A percentile compares a stretch with the other conserved stretches of the same genome.
phyloP scores from a whole-genome alignment of 164 flowering plant genomes.

The Vitis cinerea region DNA sequence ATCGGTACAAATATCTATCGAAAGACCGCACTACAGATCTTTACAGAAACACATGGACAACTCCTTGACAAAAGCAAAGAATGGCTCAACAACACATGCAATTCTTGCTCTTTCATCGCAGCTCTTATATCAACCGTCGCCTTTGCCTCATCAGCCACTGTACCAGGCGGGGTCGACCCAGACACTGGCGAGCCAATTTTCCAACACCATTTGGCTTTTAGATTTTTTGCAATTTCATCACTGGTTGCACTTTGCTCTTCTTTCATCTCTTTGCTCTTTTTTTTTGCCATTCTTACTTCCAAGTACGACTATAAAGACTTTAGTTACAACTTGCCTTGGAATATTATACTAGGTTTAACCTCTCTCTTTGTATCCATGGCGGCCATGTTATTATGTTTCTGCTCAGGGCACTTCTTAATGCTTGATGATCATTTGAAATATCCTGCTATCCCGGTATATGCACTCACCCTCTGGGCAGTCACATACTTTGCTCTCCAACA shows the following conservation, averaged over 20 bases:
- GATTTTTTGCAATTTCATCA: constrained; percentile 19
- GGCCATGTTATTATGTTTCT: no score
- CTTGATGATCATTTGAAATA: no score
- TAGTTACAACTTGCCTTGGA: constrained; percentile 9
- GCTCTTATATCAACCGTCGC: constrained; percentile 27
- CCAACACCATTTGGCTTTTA: constrained; percentile 10
- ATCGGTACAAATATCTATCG: constrained; percentile 10
- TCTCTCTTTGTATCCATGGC: constrained; percentile 18
- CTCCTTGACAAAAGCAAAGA: constrained; percentile 8
- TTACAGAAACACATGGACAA: constrained; percentile 12
- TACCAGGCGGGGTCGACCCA: constrained; percentile 17
- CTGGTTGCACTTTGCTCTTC: constrained; percentile 27
- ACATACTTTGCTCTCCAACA: no score
- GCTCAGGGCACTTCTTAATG: no score
- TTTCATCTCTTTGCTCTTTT: constrained; percentile 17
- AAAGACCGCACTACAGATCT: constrained; percentile 12
- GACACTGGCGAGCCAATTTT: constrained; percentile 7
- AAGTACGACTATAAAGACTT: constrained; percentile 22
- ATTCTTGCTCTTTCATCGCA: constrained; percentile 24
- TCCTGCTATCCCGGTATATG: no score
- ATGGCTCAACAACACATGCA: constrained; percentile 21
- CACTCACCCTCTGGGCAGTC: no score
- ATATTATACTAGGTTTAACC: constrained; percentile 21
- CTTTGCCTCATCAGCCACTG: constrained; percentile 19
- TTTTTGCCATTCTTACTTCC: constrained; percentile 26